These are phyloP conservation scores for Boletus huronensis DNA, from an alignment of 768 basidiomycete species.

Conservation along the genomic window DNA sequence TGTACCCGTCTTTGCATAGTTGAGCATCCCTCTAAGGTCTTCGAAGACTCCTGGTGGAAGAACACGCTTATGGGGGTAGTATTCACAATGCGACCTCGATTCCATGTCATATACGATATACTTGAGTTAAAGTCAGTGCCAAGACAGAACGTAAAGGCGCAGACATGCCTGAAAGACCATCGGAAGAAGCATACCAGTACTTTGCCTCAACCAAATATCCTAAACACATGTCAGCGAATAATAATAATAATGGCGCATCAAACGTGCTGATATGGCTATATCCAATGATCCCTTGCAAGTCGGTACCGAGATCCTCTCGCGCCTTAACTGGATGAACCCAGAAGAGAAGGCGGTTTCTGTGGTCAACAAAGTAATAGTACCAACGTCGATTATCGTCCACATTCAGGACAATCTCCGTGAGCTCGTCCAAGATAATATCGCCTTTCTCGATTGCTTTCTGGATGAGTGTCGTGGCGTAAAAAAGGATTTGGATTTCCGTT, in stretches of 20 bases:
- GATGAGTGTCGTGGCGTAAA: conserved; percentile 4
- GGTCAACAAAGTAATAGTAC: conserved; percentile 18
- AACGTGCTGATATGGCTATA: conserved; percentile 14
- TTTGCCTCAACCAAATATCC: conserved; percentile 12
- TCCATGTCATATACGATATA: background rate
- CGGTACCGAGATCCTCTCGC: background rate
- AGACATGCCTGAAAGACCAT: background rate
- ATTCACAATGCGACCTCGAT: conserved; percentile 17
- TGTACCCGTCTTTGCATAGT: background rate
- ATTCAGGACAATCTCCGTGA: conserved; percentile 11
- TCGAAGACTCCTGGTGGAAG: conserved; percentile 5
- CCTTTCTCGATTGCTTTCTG: background rate
- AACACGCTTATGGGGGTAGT: conserved; percentile 5
- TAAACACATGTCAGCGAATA: conserved; percentile 2
- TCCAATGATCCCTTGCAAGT: conserved; percentile 7
- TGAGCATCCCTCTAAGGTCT: conserved; percentile 15
- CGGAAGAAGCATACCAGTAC: conserved; percentile 10
- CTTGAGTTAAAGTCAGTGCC: background rate
- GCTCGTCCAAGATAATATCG: background rate
- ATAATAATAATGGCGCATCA: no score
- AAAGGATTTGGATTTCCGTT: background rate
- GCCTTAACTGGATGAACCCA: conserved; percentile 6
- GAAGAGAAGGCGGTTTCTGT: conserved; percentile 14
- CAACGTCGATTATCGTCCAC: background rate
- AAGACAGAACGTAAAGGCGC: background rate